Percentiles rank a stretch among this genome's conserved stretches.
Conservation (phyloP, 306 rosid species). For the Malus sylvestris region DNA sequence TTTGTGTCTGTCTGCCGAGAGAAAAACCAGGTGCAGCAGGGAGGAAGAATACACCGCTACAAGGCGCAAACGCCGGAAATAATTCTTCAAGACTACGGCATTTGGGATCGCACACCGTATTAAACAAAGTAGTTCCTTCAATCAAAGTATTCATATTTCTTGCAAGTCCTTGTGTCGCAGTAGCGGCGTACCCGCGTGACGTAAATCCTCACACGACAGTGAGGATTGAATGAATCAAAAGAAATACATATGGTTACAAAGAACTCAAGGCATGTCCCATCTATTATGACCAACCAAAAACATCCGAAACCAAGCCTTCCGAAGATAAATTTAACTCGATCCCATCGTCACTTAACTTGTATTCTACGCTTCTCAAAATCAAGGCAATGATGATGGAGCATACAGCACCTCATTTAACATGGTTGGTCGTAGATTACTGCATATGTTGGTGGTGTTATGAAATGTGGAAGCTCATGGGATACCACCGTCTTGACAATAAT, state of each 20-base stretch:
- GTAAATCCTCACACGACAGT: no score
- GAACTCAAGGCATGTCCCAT: not conserved
- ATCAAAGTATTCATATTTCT: no score
- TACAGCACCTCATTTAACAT: not conserved
- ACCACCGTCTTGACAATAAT: not conserved
- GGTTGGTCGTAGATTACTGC: not conserved
- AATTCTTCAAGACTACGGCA: constrained; percentile 31
- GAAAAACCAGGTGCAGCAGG: not conserved
- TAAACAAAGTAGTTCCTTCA: no score
- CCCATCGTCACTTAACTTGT: not conserved
- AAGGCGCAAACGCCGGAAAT: not conserved
- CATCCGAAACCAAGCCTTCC: not conserved
- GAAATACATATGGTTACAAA: not conserved
- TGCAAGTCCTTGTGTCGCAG: no score
- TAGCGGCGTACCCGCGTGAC: no score
- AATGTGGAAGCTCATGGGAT: not conserved
- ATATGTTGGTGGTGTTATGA: not conserved
- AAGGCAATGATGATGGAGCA: not conserved
- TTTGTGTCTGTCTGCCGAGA: not conserved
- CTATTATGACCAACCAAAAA: not conserved
- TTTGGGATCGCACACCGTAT: constrained; percentile 39
- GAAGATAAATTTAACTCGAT: not conserved
- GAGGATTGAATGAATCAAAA: not conserved
- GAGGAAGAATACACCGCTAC: not conserved
- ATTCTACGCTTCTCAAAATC: not conserved